phyloP scores from a whole-genome alignment of 2,329 filamentous ascomycete genomes.

The Phaeosphaeria sp. region DNA sequence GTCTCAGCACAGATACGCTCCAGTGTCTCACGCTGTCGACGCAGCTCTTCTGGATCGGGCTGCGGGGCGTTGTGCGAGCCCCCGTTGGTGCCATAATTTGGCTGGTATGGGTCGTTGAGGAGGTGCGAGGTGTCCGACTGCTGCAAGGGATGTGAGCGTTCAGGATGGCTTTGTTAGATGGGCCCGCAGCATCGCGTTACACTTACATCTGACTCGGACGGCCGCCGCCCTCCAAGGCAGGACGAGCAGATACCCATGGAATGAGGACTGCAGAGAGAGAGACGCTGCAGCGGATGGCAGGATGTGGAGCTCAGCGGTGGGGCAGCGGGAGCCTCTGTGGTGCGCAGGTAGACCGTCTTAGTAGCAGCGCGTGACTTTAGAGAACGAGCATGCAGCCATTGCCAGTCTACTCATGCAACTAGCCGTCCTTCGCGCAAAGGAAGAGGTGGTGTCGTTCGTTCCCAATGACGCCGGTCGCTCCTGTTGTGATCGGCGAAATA shows the following conservation, averaged over 20 bases:
- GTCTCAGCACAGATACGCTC: slow-evolving; percentile 59
- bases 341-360: slow-evolving; percentile 2
- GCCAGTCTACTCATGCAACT: slow-evolving; percentile 20
- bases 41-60: slow-evolving; percentile 58
- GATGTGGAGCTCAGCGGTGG: background rate
- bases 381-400: slow-evolving; percentile 11
- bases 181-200: slow-evolving; percentile 22
- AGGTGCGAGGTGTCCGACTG: slow-evolving; percentile 56
- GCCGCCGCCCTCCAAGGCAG: slow-evolving; percentile 54
- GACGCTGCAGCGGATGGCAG: slow-evolving; percentile 1
- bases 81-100: slow-evolving; percentile 53
- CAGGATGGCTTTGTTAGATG: slow-evolving; percentile 5
- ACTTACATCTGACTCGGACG: slow-evolving; percentile 53
- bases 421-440: background rate
- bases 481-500: slow-evolving; percentile 16
- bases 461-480: slow-evolving; percentile 5
- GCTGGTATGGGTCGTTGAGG: slow-evolving; percentile 53
- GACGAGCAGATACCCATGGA: slow-evolving; percentile 59
- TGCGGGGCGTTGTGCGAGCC: slow-evolving; percentile 47
- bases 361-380: slow-evolving; percentile 7
- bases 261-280: slow-evolving; percentile 20
- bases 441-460: slow-evolving; percentile 20
- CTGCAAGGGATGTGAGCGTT: slow-evolving; percentile 46
- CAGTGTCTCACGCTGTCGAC: slow-evolving; percentile 56
- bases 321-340: background rate